These are phyloP conservation scores for Clarireedia sp. DNA, from an alignment of 2,329 filamentous ascomycete species.

Conservation along the genomic window DNA sequence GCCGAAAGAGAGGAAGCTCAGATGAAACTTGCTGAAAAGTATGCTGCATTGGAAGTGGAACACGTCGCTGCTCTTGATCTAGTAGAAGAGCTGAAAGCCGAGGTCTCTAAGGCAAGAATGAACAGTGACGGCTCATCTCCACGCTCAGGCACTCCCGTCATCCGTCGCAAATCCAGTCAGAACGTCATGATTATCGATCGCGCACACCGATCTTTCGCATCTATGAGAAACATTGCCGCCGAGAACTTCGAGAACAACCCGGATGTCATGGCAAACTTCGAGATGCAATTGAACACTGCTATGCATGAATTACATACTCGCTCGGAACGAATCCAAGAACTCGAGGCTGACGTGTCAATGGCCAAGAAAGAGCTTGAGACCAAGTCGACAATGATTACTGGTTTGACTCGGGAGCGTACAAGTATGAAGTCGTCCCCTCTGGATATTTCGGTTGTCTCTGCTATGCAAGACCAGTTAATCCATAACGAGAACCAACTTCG, in stretches of 20 bases:
- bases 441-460: constrained; percentile 84
- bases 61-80: constrained; percentile 77
- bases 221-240: constrained; percentile 76
- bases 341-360: constrained; percentile 75
- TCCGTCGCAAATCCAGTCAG: constrained; percentile 88
- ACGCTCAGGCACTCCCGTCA: constrained; percentile 64
- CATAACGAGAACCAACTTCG: constrained; percentile 77
- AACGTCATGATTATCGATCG: constrained; percentile 81
- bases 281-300: constrained; percentile 80
- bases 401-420: constrained; percentile 83
- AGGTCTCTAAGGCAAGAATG: constrained; percentile 70
- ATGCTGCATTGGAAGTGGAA: constrained; percentile 72
- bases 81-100: constrained; percentile 84
- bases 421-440: constrained; percentile 79
- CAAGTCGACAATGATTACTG: constrained; percentile 93
- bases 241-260: constrained; percentile 79
- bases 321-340: constrained; percentile 80
- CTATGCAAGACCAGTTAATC: constrained; percentile 79
- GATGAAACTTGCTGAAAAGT: constrained; percentile 64
- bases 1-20: constrained; percentile 71
- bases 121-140: constrained; percentile 42
- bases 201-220: constrained; percentile 83
- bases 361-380: constrained; percentile 94
- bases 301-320: constrained; percentile 86
- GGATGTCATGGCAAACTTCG: constrained; percentile 85